Base-by-base conservation (phyloP, 176 grass and related monocot genomes). In the Eleusine indica region DNA sequence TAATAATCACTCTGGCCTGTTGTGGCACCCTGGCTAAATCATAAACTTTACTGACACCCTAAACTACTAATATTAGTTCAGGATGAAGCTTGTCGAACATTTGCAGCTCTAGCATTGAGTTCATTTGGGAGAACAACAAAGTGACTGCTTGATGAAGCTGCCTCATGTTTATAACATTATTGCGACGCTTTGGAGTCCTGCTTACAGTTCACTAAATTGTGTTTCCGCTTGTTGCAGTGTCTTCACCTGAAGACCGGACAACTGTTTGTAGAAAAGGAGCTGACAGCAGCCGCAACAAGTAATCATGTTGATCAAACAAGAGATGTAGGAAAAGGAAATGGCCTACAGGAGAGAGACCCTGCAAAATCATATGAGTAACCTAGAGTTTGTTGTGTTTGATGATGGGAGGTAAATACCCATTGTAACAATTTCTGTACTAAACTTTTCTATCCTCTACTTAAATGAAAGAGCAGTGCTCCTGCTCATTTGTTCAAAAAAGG, bases 1-100 rank as follows among this genome's bases (percentile, higher is more conserved):
- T 4, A 65, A 54, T 19, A 44, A 84, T 68, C 22, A 57, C 42
- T 16, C 51, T 21, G 4, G 16, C 22, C 37, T 1, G 39, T 5
- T 54, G 46, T 86, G 44, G 22, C 68, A 79, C 67, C 75, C n/a
- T 80, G 30, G 68, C n/a, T 74, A 35, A 74, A 74, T 80, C 58
- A 67, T 73, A 41, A 35, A 35, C 32, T 35, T 35, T 42, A 17
- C 56, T 10, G 7, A 42, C 25, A n/a, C 47, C 47, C 32, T 35
- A 35, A 35, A 35, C 32, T 35, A 35, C 32, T 35, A 35, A 35
- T 35, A 35, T 35, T 35, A 35, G 32, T 35, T 35, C 32, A 35
- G 32, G 32, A 35, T 35, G 32, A 35, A 35, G 32, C 32, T 35
- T 35, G 32, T 35, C 32, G 32, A 35, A 65, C 43, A 72, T 9